Evolutionary conservation across 352 stramenopile genomes (phyloP), one percentile per base, ranked within the genome.

Genomic region (Globisporangium sylvaticum): DNA sequence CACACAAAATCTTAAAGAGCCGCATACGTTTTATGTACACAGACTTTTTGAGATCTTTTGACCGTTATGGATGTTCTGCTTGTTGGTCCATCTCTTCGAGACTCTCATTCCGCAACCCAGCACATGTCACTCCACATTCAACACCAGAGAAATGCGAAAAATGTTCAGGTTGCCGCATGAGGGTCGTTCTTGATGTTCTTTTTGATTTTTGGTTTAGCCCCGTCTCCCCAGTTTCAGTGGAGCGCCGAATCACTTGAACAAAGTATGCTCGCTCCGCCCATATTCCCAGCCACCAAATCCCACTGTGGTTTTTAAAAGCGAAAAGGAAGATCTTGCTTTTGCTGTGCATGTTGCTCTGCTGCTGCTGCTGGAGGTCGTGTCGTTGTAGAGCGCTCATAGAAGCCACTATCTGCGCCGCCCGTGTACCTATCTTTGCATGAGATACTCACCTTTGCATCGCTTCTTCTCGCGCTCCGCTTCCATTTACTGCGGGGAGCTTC

Each of bases 201-300:
- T 37, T 37, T 34, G 14, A 7, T 42, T 44, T n/a, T 20, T 20
- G 14, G 15, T n/a, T 20, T 20, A n/a, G 1, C 42, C 42, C 18
- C 42, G 42, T 50, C 42, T 50, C 42, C 42, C 42, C 42, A 9
- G 54, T 58, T 58, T 58, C 53, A 58, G 53, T 58, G 25, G 25
- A 14, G 15, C 52, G 53, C 12, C 22, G 15, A 46, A 18, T 58
- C 29, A 59, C 27, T 59, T 59, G 54, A 20, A 42, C 29, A 59
- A 59, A 44, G 54, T 59, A 42, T 59, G 20, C 29, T 24, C 7
- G 0, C 8, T n/a, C 12, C 18, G 2, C 54, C 10, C 24, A 31
- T 58, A 39, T 14, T 37, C 37, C 37, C 37, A 44, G 37, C 37
- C 37, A 44, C 10, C 3, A 3, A 44, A 14, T 50, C 42, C 42